Base-by-base conservation (phyloP, 2,329 filamentous ascomycete genomes). In the Aspergillus pseudonomiae region DNA sequence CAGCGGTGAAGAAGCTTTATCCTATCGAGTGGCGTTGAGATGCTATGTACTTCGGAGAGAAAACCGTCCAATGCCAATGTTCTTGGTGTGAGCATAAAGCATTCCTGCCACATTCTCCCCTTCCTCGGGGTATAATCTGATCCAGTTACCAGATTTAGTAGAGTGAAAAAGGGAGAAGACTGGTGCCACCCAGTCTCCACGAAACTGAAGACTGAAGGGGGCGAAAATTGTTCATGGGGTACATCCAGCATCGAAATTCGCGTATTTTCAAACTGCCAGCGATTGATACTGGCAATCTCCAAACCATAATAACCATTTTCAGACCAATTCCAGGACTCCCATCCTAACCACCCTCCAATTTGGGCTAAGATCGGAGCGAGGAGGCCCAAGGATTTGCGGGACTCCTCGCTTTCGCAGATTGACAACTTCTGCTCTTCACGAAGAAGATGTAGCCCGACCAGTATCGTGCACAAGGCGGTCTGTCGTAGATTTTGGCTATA, bases 371-470 rank as follows among this genome's bases (percentile, higher is more conserved):
- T 77, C 19, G 91, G 88, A n/a, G 88, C 86, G 26, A 98, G 78
- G 48, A 84, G 82, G 16, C 82, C 78, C 26, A 79, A 70, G 48
- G 83, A 79, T 24, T 76, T 77, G 55, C 74, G 77, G 12, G 82
- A 78, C n/a, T 78, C 75, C 65, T 85, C 82, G n/a, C 79, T 78
- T 52, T 82, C 81, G 60, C 82, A 79, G 4, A 89, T 85, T 65
- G 92, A 88, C 1, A 99, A 85, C 74, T 96, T 98, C 66, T 91
- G 85, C 75, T 99, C 95, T 75, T 99, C 94, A 0, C 91, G 85
- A n/a, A 96, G 81, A 3, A 98, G 82, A 78, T 99, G 95, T 14
- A 99, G 82, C 0, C 87, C 90, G 45, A 89, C 81, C 67, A 96
- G 82, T 43, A 94, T 85, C 58, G 91, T 83, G 71, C 91, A 86